Conservation (phyloP, 345 rosid genomes). For the Citrus inodora region DNA sequence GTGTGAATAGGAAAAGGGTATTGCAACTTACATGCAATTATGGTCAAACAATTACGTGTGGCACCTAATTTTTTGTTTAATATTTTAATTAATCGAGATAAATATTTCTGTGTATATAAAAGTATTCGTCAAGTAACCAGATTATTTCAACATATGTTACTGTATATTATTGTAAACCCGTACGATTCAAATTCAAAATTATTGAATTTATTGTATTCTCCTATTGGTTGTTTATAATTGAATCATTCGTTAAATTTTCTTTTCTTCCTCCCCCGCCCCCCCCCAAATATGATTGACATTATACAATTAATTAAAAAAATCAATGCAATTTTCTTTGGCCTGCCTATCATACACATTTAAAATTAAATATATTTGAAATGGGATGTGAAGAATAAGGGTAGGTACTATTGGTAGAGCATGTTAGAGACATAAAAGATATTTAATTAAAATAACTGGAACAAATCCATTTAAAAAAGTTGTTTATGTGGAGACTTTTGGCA, state of each 20-base stretch:
- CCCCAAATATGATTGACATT: neutral
- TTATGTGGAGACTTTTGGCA: constrained; percentile 16
- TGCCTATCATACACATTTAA: neutral
- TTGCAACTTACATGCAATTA: neutral
- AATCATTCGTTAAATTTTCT: neutral
- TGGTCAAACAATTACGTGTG: neutral
- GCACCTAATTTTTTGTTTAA: neutral
- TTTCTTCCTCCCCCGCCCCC: neutral
- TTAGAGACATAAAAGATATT: constrained; percentile 14
- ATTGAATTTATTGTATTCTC: neutral
- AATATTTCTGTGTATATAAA: too few relatives aligned
- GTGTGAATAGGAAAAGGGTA: neutral
- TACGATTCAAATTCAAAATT: neutral
- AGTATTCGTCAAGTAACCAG: too few relatives aligned
- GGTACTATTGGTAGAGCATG: neutral
- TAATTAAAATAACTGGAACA: neutral
- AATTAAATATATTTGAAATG: neutral
- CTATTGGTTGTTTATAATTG: neutral
- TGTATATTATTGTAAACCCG: neutral
- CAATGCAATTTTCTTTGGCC: neutral
- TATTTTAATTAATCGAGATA: neutral
- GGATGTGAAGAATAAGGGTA: neutral
- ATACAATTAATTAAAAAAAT: neutral
- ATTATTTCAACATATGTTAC: neutral
- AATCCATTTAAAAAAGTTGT: neutral